Evolutionary conservation across 306 rosid species (phyloP), one percentile per base, ranked within the genome.

Genomic region (Oemleria cerasiformis): DNA sequence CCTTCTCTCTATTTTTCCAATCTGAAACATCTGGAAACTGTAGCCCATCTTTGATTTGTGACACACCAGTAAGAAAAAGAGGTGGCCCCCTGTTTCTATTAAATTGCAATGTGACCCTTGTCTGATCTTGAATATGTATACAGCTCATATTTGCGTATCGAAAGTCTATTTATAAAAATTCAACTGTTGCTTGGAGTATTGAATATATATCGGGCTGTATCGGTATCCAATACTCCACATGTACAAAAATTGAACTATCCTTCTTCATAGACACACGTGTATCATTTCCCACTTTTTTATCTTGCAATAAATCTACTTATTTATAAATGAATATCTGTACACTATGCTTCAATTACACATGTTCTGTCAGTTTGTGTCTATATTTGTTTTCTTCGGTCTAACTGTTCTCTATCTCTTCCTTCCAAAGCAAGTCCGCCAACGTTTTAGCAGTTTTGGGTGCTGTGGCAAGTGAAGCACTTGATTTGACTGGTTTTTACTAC

Each of bases 401-500:
- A 88, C 53, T 48, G 66, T 77, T 83, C 16, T 82, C 36, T 81
- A 43, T 65, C 57, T 75, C 65, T 81, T 70, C 44, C 79, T 84
- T 65, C 70, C 78, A 82, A 87, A 91, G 94, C 90, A 94, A 94
- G 87, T 88, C 96, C 76, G 98, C 95, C 88, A 94, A 91, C 59
- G 94, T 94, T 70, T 82, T 94, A 88, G 95, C 95, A 61, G 94
- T 94, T 80, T 82, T 94, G 84, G 96, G 95, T 68, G 92, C 81
- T 65, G 97, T 91, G 77, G 98, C 97, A 61, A 91, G 92, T 73
- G 86, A 94, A 77, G 97, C 97, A 40, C 92, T 94, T 67, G 96
- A 91, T 78, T 78, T 89, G 80, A 91, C 97, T 23, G 91, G 97
- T 67, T 87, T 91, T 73, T 94, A 87, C 91, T 87, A 82, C 74